phyloP scores from a whole-genome alignment of 2,329 filamentous ascomycete species.

The Chaetomium olivaceum region DNA sequence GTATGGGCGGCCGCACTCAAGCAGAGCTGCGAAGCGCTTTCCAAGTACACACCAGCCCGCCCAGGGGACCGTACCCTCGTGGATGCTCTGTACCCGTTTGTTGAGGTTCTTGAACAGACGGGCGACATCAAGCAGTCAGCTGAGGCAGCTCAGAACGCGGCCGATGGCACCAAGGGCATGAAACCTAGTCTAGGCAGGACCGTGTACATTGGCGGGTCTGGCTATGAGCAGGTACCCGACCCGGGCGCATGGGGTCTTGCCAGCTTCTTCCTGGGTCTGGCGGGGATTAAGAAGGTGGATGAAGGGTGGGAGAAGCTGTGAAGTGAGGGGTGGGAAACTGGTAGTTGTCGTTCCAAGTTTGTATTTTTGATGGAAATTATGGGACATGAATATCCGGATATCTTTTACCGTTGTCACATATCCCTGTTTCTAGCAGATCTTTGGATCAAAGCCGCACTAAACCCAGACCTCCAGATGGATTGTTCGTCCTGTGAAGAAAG shows the following conservation, averaged over 20 bases:
- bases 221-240: conserved; percentile 67
- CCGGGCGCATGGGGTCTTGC: conserved; percentile 74
- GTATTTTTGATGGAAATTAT: background rate
- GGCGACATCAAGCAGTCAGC: conserved; percentile 72
- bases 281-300: conserved; percentile 42
- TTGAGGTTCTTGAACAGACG: conserved; percentile 66
- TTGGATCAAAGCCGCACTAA: too few species aligned
- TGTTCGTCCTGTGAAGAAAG: too few species aligned
- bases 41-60: conserved; percentile 83
- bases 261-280: conserved; percentile 78
- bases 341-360: background rate
- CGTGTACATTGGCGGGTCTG: conserved; percentile 77
- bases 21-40: conserved; percentile 69
- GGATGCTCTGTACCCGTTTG: conserved; percentile 87
- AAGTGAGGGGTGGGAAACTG: background rate
- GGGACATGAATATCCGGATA: conserved; percentile 1
- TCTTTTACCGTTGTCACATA: background rate
- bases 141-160: conserved; percentile 70
- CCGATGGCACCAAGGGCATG: conserved; percentile 88
- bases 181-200: conserved; percentile 80
- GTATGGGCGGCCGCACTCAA: conserved; percentile 66
- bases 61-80: conserved; percentile 88
- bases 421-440: background rate
- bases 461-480: too few species aligned
- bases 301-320: conserved; percentile 30